phyloP scores from a whole-genome alignment of 805 yeast species.

The Saturnispora sekii region DNA sequence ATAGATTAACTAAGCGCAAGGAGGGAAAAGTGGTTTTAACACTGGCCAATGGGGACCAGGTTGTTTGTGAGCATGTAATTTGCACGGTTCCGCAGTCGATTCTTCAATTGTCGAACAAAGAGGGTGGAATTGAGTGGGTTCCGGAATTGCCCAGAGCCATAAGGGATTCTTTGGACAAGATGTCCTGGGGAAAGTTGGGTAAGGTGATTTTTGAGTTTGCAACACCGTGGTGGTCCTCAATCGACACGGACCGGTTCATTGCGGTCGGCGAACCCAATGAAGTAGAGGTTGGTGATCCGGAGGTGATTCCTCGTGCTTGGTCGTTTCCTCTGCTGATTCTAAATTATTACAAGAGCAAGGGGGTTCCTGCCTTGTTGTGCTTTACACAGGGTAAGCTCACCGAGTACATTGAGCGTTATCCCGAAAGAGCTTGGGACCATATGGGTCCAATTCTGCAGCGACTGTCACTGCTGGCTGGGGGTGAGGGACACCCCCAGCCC shows the following conservation, averaged over 20 bases:
- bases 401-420: constrained; percentile 41
- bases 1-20: constrained; percentile 15
- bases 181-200: constrained; percentile 62
- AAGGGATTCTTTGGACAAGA: constrained; percentile 32
- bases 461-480: constrained; percentile 9
- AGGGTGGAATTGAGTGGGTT: constrained; percentile 43
- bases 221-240: constrained; percentile 45
- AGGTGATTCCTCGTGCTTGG: constrained; percentile 34
- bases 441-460: constrained; percentile 42
- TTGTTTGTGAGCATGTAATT: constrained; percentile 45
- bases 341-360: constrained; percentile 42
- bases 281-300: neutral
- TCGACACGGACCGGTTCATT: constrained; percentile 40
- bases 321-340: constrained; percentile 53
- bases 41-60: constrained; percentile 25
- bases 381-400: constrained; percentile 71
- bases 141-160: constrained; percentile 46
- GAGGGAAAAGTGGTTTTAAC: constrained; percentile 21
- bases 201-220: constrained; percentile 65
- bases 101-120: constrained; percentile 32
- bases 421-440: constrained; percentile 45
- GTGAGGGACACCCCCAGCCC: constrained; percentile 13
- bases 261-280: constrained; percentile 15
- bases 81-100: constrained; percentile 76
- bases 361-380: constrained; percentile 47